Conservation (phyloP, 768 basidiomycete species). For the Boletus coccyginus region DNA sequence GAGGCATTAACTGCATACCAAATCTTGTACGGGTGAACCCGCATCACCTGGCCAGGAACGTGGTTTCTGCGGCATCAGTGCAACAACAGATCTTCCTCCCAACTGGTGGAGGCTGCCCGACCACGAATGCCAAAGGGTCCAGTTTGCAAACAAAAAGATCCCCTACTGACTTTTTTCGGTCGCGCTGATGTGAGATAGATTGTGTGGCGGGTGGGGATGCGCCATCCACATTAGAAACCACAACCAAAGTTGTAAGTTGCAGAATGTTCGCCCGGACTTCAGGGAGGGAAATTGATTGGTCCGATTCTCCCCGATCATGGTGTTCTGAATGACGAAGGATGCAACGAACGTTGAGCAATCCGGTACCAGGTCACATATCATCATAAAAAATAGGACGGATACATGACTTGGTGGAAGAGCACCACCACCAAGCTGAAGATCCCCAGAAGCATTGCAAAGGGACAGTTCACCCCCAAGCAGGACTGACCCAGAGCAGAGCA, state of each 20-base stretch:
- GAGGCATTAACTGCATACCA: slow-evolving; percentile 20
- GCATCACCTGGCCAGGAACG: slow-evolving; percentile 1
- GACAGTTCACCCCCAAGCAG: slow-evolving; percentile 1
- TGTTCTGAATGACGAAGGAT: slow-evolving; percentile 7
- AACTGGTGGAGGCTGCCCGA: not conserved
- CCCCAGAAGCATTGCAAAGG: not conserved
- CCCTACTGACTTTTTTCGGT: not conserved
- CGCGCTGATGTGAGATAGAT: not conserved
- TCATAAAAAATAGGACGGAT: slow-evolving; percentile 3
- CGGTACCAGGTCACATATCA: not conserved
- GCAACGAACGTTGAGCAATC: slow-evolving; percentile 3
- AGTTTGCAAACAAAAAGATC: not conserved
- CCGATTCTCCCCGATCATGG: not conserved
- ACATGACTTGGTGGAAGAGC: not conserved
- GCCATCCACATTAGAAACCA: slow-evolving; percentile 3
- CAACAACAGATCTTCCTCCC: not conserved
- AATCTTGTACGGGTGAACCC: slow-evolving; percentile 1
- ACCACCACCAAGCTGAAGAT: not conserved
- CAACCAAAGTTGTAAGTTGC: not conserved
- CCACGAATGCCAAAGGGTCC: not conserved
- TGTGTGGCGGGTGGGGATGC: not conserved
- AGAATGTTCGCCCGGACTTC: slow-evolving; percentile 4
- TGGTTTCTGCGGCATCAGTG: slow-evolving; percentile 4
- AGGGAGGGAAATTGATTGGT: not conserved
- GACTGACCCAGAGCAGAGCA: slow-evolving; percentile 8